Evolutionary conservation across 257 asterid species (phyloP).

Genomic region (Penstemon davidsonii): DNA sequence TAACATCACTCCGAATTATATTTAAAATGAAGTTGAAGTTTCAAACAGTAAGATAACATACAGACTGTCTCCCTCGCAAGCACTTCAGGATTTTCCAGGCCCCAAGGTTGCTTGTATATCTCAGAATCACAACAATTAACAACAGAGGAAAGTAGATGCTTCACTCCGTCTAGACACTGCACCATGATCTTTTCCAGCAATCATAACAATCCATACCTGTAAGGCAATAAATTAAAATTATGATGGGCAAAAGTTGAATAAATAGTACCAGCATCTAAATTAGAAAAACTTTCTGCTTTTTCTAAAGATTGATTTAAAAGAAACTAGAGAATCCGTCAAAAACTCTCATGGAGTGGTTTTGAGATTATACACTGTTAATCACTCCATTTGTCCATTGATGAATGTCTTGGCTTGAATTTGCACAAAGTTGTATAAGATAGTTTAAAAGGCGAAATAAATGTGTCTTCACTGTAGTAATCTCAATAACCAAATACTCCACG

Average conservation of each 20-base stretch:
- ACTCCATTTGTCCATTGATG: not conserved
- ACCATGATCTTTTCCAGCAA: conserved; percentile 57
- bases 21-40: conserved; percentile 9
- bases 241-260: not conserved
- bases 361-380: not conserved
- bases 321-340: conserved; percentile 14
- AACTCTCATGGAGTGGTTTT: conserved; percentile 9
- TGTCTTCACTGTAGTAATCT: too few species aligned
- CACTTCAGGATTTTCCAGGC: conserved; percentile 66
- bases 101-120: conserved; percentile 60
- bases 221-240: not conserved
- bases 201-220: conserved; percentile 53
- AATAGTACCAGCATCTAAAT: not conserved
- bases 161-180: conserved; percentile 61
- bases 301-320: conserved; percentile 2
- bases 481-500: too few species aligned
- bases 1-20: not conserved
- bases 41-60: conserved; percentile 32
- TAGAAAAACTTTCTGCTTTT: conserved; percentile 5
- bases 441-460: not conserved
- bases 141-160: conserved; percentile 50
- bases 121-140: conserved; percentile 63
- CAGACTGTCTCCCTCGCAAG: conserved; percentile 68
- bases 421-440: not conserved
- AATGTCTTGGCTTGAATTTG: not conserved